These are phyloP conservation scores for Neurospora sp. DNA, from an alignment of 495 filamentous ascomycete species.

Conservation along the genomic window DNA sequence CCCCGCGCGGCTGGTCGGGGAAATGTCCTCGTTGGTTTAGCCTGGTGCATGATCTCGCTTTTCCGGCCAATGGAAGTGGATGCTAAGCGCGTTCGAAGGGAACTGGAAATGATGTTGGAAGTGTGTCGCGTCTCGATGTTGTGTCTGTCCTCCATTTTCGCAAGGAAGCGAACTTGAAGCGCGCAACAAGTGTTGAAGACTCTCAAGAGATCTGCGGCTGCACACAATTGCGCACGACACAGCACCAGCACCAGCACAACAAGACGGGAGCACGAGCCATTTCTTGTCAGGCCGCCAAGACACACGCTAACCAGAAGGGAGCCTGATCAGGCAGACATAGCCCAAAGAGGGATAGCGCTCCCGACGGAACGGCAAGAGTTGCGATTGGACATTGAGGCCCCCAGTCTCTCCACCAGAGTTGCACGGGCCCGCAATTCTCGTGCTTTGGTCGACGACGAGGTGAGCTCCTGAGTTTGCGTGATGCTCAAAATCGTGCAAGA, in stretches of 20 bases:
- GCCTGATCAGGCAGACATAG: not conserved
- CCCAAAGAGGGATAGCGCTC: conserved; percentile 1
- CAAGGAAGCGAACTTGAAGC: not conserved
- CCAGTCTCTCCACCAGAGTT: not conserved
- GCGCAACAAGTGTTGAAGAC: not conserved
- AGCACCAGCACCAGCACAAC: not conserved
- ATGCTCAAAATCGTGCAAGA: not conserved
- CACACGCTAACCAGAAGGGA: not conserved
- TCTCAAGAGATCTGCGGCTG: not conserved
- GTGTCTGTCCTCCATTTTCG: not conserved
- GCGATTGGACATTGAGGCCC: not conserved
- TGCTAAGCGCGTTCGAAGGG: conserved; percentile 1
- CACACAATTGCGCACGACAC: not conserved
- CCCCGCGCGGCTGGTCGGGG: not conserved
- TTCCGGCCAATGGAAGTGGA: conserved; percentile 2
- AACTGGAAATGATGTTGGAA: not conserved
- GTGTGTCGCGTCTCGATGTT: not conserved
- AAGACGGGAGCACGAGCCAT: not conserved
- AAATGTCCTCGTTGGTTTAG: not conserved
- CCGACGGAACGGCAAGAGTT: conserved; percentile 6
- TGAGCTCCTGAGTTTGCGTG: not conserved
- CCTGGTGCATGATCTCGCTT: not conserved
- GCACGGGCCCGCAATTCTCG: not conserved
- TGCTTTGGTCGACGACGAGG: not conserved
- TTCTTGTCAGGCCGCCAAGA: not conserved